phyloP scores from a whole-genome alignment of 2,329 filamentous ascomycete genomes.

The Metarhizium guizhouense region DNA sequence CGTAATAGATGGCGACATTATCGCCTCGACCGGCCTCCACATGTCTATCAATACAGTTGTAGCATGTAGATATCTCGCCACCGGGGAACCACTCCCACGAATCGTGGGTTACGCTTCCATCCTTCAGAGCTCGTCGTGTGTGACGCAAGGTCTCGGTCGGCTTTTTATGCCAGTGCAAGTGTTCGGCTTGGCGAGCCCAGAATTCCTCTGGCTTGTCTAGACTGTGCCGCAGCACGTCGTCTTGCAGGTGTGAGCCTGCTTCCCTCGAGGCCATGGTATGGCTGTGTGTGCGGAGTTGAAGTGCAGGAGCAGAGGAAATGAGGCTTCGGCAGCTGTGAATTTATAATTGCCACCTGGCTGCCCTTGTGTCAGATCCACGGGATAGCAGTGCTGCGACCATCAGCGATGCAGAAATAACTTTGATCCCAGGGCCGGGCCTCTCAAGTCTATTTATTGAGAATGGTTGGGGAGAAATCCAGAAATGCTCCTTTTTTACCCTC shows the following conservation, averaged over 20 bases:
- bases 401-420: too few species aligned
- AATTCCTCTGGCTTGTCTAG: constrained; percentile 62
- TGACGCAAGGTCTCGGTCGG: constrained; percentile 54
- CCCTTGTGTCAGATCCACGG: too few species aligned
- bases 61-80: constrained; percentile 83
- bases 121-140: constrained; percentile 53
- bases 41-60: constrained; percentile 86
- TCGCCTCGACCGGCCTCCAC: constrained; percentile 71
- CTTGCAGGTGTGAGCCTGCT: constrained; percentile 29
- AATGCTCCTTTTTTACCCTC: background rate
- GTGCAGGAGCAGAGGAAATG: background rate
- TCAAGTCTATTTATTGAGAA: too few species aligned
- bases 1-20: constrained; percentile 71
- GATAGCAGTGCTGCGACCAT: too few species aligned
- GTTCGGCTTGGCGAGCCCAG: constrained; percentile 66
- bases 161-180: constrained; percentile 72
- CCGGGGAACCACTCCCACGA: constrained; percentile 88
- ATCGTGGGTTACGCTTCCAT: constrained; percentile 53
- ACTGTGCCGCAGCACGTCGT: constrained; percentile 45
- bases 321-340: background rate
- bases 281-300: background rate
- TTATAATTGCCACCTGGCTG: too few species aligned
- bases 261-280: constrained; percentile 5
- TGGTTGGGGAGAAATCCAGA: too few species aligned
- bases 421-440: too few species aligned